These are phyloP conservation scores for Thalassiosira exigua DNA, from an alignment of 352 stramenopile species.

Conservation along the genomic window DNA sequence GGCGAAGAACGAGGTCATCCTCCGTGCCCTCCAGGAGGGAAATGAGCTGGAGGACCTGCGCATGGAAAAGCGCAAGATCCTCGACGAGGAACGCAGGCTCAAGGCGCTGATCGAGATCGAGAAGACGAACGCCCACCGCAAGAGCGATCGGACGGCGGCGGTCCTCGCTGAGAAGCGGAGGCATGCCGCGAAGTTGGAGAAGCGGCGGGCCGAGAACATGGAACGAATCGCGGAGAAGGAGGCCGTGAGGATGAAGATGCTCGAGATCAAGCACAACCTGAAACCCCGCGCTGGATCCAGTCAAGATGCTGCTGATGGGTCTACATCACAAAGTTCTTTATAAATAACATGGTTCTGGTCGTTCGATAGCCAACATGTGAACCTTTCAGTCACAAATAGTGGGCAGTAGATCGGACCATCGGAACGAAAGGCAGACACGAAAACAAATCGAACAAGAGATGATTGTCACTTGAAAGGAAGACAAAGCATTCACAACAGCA, in stretches of 20 bases:
- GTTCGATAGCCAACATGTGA: no score
- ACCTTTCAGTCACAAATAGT: no score
- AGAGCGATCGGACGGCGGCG: constrained; percentile 90
- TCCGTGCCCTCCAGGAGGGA: constrained; percentile 76
- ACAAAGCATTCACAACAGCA: no score
- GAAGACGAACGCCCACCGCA: constrained; percentile 92
- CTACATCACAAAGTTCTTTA: no score
- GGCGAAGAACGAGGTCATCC: constrained; percentile 92
- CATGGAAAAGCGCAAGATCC: constrained; percentile 93
- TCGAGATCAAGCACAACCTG: constrained; percentile 30
- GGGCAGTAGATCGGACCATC: no score
- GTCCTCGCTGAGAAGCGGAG: constrained; percentile 91
- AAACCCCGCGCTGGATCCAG: no score
- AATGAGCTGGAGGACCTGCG: constrained; percentile 90
- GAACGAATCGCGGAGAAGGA: constrained; percentile 38
- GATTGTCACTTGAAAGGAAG: no score
- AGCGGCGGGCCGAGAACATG: constrained; percentile 69
- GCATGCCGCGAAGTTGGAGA: constrained; percentile 90
- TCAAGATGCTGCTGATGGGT: no score
- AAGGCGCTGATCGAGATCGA: constrained; percentile 93
- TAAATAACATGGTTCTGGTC: no score
- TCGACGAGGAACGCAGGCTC: constrained; percentile 92
- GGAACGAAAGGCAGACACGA: no score
- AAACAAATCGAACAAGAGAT: no score
- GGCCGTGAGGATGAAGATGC: constrained; percentile 23